Conservation (phyloP, 2,329 filamentous ascomycete genomes). For the Sporothrix variecibatus region DNA sequence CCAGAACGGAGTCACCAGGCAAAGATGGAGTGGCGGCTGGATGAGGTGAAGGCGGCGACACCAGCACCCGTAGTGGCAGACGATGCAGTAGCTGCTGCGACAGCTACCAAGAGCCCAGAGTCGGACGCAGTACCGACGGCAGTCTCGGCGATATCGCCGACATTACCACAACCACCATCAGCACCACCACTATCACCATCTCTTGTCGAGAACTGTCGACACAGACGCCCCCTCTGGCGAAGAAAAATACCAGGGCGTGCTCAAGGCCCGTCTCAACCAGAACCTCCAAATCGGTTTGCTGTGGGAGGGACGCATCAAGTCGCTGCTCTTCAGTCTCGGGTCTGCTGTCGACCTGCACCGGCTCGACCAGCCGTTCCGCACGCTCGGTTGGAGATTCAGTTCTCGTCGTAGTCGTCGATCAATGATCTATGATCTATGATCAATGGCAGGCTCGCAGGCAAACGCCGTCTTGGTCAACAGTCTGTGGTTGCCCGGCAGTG, state of each 20-base stretch:
- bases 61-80: too few relatives aligned
- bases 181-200: too few relatives aligned
- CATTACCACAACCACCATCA: neutral
- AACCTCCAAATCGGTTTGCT: conserved; percentile 81
- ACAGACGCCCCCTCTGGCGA: conserved; percentile 39
- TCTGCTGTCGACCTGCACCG: conserved; percentile 79
- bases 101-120: neutral
- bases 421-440: too few relatives aligned
- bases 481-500: neutral
- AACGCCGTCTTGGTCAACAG: neutral
- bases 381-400: conserved; percentile 76
- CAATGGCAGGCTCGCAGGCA: too few relatives aligned
- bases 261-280: conserved; percentile 89
- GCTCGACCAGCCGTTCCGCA: conserved; percentile 74
- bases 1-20: conserved; percentile 48
- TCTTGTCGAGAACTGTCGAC: neutral
- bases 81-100: neutral
- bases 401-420: conserved; percentile 61
- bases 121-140: neutral
- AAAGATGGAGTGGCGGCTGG: conserved; percentile 53
- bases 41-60: conserved; percentile 32
- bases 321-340: conserved; percentile 87
- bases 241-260: conserved; percentile 76
- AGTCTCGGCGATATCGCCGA: conserved; percentile 35
- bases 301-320: conserved; percentile 93